Conservation (phyloP, 768 basidiomycete genomes). For the Termitomyces sp. region DNA sequence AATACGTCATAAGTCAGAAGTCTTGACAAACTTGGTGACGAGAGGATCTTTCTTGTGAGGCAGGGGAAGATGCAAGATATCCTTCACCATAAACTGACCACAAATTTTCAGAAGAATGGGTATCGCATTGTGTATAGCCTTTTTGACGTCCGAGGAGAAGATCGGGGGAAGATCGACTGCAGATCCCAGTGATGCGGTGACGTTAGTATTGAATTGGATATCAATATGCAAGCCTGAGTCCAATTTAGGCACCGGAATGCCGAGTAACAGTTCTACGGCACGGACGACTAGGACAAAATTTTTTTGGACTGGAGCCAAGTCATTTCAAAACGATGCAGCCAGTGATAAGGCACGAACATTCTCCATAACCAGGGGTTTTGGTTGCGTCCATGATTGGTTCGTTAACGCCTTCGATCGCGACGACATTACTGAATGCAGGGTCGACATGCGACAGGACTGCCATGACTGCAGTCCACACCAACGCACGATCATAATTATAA, state of each 20-base stretch:
- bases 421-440: slow-evolving; percentile 57
- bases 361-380: slow-evolving; percentile 63
- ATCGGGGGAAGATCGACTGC: slow-evolving; percentile 8
- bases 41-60: slow-evolving; percentile 14
- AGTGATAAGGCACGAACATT: slow-evolving; percentile 39
- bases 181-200: slow-evolving; percentile 20
- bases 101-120: slow-evolving; percentile 31
- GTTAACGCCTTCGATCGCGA: slow-evolving; percentile 72
- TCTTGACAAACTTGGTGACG: slow-evolving; percentile 31
- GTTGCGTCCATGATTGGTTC: slow-evolving; percentile 72
- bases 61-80: slow-evolving; percentile 11
- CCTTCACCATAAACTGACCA: slow-evolving; percentile 18
- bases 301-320: slow-evolving; percentile 45
- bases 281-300: slow-evolving; percentile 67
- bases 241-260: slow-evolving; percentile 34
- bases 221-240: neutral
- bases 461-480: slow-evolving; percentile 82
- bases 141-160: slow-evolving; percentile 21
- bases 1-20: slow-evolving; percentile 1
- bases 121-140: slow-evolving; percentile 28
- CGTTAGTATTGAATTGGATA: slow-evolving; percentile 11
- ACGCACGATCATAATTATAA: slow-evolving; percentile 70
- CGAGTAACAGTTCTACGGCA: slow-evolving; percentile 56
- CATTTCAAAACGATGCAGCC: neutral
- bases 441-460: slow-evolving; percentile 67